Conservation (phyloP, 2,329 filamentous ascomycete species). For the Leptographium procerum region DNA sequence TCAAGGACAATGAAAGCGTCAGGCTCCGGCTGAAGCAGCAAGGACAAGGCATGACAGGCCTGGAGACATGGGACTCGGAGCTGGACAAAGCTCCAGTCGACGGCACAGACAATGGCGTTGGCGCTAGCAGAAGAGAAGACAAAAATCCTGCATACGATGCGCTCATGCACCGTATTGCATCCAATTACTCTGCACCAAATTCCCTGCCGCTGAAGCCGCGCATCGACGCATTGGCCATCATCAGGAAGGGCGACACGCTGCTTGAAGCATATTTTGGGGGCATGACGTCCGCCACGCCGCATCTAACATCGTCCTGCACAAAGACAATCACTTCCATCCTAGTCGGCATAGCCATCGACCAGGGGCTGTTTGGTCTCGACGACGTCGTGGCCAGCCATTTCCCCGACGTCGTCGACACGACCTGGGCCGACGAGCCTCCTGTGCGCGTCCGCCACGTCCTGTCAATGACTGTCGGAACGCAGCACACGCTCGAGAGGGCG, state of each 20-base stretch:
- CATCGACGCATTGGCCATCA: neutral
- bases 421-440: neutral
- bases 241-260: neutral
- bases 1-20: neutral
- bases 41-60: neutral
- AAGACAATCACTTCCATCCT: neutral
- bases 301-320: constrained; percentile 1
- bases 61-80: neutral
- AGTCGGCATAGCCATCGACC: constrained; percentile 1
- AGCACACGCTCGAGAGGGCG: neutral
- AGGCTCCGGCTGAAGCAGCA: neutral
- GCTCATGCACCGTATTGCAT: neutral
- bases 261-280: constrained; percentile 1
- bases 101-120: neutral
- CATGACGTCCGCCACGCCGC: neutral
- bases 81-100: neutral
- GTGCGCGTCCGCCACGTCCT: constrained; percentile 1
- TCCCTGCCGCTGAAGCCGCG: neutral
- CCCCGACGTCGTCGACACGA: neutral
- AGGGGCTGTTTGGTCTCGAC: neutral
- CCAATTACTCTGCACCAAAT: neutral
- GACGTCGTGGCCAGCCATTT: neutral
- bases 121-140: neutral
- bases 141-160: neutral
- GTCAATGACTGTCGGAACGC: neutral